A percentile compares a stretch with the other conserved stretches of the same genome.
Conservation (phyloP, 2,329 filamentous ascomycete genomes). For the Botrytis elliptica region DNA sequence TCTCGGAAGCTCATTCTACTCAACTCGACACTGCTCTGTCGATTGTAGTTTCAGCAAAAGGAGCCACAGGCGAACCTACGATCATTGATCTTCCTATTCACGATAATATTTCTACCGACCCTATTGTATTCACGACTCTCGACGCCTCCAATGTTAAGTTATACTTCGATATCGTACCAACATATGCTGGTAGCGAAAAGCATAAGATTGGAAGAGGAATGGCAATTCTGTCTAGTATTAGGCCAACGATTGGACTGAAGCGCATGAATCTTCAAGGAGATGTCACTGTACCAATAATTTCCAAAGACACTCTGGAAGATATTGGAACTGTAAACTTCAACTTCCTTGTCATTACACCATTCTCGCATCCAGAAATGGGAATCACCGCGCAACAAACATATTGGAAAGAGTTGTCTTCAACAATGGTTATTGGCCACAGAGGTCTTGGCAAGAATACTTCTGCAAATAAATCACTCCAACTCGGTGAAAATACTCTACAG, state of each 20-base stretch:
- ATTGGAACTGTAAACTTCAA: slow-evolving; percentile 97
- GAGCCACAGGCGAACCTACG: slow-evolving; percentile 81
- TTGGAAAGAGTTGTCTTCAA: slow-evolving; percentile 88
- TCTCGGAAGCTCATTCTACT: slow-evolving; percentile 84
- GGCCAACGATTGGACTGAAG: slow-evolving; percentile 76
- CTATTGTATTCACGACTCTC: slow-evolving; percentile 80
- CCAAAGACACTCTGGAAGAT: slow-evolving; percentile 72
- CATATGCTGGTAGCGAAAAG: slow-evolving; percentile 86
- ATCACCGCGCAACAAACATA: slow-evolving; percentile 90
- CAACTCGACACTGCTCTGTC: slow-evolving; percentile 93
- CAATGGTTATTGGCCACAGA: slow-evolving; percentile 73
- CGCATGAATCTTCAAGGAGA: slow-evolving; percentile 93
- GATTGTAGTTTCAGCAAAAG: slow-evolving; percentile 81
- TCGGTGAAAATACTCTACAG: slow-evolving; percentile 93
- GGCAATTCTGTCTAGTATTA: slow-evolving; percentile 82
- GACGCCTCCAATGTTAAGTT: slow-evolving; percentile 82
- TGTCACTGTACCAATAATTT: slow-evolving; percentile 83
- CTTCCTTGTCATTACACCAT: slow-evolving; percentile 91
- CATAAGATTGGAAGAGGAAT: slow-evolving; percentile 87
- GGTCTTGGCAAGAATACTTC: slow-evolving; percentile 88
- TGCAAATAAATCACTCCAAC: slow-evolving; percentile 80
- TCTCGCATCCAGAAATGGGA: slow-evolving; percentile 89
- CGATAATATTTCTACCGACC: slow-evolving; percentile 90
- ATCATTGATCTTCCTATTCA: slow-evolving; percentile 91
- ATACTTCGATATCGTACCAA: slow-evolving; percentile 92